phyloP scores from a whole-genome alignment of 495 filamentous ascomycete genomes.

The Aspergillus sclerotiicarbonarius region DNA sequence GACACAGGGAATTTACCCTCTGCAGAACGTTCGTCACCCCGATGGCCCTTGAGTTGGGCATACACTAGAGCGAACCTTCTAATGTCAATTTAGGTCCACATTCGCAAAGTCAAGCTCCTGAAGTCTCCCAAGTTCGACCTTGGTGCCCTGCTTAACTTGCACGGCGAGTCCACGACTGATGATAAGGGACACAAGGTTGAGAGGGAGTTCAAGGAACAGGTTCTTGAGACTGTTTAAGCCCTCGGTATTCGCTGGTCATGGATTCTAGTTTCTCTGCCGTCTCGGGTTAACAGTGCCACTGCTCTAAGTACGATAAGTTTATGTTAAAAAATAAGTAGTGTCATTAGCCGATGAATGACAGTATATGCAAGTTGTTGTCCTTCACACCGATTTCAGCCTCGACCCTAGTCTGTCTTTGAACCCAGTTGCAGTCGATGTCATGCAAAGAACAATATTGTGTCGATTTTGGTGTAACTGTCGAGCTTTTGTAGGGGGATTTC shows the following conservation, averaged over 20 bases:
- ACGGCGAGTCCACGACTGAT: constrained; percentile 95
- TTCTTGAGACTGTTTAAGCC: constrained; percentile 85
- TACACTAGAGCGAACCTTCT: constrained; percentile 14
- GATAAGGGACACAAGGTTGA: constrained; percentile 98
- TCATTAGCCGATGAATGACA: neutral
- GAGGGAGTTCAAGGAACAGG: constrained; percentile 97
- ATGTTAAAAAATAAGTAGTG: constrained; percentile 1
- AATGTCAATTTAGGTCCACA: constrained; percentile 74
- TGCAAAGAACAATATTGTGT: too few relatives aligned
- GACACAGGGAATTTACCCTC: constrained; percentile 97
- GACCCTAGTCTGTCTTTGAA: neutral
- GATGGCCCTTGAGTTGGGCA: neutral
- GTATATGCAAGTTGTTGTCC: neutral
- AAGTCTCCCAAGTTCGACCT: constrained; percentile 99
- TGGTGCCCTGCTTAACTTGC: constrained; percentile 86
- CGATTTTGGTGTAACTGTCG: neutral
- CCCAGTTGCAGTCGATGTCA: neutral
- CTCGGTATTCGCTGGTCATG: constrained; percentile 15
- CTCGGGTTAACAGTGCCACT: constrained; percentile 21
- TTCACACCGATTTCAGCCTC: neutral
- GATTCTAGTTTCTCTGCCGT: constrained; percentile 25
- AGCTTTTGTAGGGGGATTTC: too few relatives aligned
- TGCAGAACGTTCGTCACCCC: constrained; percentile 79
- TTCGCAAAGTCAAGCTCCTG: constrained; percentile 99
- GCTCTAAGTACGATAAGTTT: constrained; percentile 3